Conservation (phyloP, 345 rosid genomes). For the Euphorbia peplus region DNA sequence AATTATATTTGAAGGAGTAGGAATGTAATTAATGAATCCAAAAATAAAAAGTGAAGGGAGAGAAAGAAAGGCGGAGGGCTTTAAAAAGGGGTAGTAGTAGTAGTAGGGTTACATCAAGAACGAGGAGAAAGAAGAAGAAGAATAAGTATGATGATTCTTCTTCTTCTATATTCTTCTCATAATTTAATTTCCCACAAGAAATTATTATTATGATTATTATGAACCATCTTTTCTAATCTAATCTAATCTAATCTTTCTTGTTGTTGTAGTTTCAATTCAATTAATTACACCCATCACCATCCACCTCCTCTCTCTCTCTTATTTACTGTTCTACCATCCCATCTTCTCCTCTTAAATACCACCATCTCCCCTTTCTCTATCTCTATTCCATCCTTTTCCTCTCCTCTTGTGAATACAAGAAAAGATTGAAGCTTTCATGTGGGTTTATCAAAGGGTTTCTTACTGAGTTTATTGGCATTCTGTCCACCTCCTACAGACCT, state of each 20-base stretch:
- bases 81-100: too few relatives aligned
- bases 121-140: conserved; percentile 26
- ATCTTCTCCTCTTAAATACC: conserved; percentile 34
- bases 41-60: too few relatives aligned
- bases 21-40: too few relatives aligned
- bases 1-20: too few relatives aligned
- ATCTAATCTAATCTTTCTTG: conserved; percentile 17
- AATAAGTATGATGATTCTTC: conserved; percentile 31
- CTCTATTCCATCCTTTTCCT: conserved; percentile 11
- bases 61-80: conserved; percentile 15
- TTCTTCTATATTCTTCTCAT: too few relatives aligned
- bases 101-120: conserved; percentile 20
- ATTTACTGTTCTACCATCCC: conserved; percentile 33
- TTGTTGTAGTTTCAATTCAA: conserved; percentile 22
- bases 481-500: conserved; percentile 94
- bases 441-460: conserved; percentile 86
- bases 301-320: conserved; percentile 34
- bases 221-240: conserved; percentile 28
- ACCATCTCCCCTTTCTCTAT: conserved; percentile 4
- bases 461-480: conserved; percentile 95
- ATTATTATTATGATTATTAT: too few relatives aligned
- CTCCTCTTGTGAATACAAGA: conserved; percentile 8
- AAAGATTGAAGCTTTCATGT: conserved; percentile 36
- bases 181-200: too few relatives aligned
- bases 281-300: conserved; percentile 34